Base-by-base conservation (phyloP, 2,329 filamentous ascomycete species). In the Penicillium hordei region DNA sequence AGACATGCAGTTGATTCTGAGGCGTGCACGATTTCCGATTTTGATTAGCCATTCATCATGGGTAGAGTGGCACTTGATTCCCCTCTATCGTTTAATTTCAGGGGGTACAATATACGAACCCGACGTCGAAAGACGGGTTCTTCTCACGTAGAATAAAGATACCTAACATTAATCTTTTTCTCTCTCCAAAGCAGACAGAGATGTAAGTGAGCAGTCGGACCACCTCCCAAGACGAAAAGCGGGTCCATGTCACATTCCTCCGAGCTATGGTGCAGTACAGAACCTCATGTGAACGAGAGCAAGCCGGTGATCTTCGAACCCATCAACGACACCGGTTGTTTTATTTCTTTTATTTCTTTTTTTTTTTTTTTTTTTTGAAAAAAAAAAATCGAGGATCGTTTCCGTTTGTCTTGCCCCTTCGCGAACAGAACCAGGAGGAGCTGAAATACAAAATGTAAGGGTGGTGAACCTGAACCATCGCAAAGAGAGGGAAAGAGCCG, bases 181-280 rank as follows among this genome's bases (percentile, higher is more conserved):
- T 9, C n/a, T 38, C 13, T 19, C 10, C 13, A 19, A n/a, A 33
- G 23, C 21, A 34, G 23, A 23, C 33, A 27, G 40, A 31, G 27
- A 25, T 29, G 40, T 34, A 34, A 27, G 15, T 40, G n/a, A 44
- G 25, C 3, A 53, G 15, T 23, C 6, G 17, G 33, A 34, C 39
- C 48, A 43, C 9, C 3, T n/a, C 31, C 19, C 9, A 39, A 34
- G n/a, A 10, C 38, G 8, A 1, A 29, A 45, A 25, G 48, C 29
- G 55, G 55, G 36, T 40, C 55, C 55, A 36, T 9, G 29, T 52
- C 50, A 53, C 55, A 57, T 57, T 57, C 55, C 55, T 57, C 42
- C 29, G 29, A 36, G 19, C 6, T 27, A 13, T 31, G 36, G 42
- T 48, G 42, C 42, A 52, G 27, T 17, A 17, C 29, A 21, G 21